Conservation (phyloP, 73 alveolate species). For the Blepharisma stoltei region DNA sequence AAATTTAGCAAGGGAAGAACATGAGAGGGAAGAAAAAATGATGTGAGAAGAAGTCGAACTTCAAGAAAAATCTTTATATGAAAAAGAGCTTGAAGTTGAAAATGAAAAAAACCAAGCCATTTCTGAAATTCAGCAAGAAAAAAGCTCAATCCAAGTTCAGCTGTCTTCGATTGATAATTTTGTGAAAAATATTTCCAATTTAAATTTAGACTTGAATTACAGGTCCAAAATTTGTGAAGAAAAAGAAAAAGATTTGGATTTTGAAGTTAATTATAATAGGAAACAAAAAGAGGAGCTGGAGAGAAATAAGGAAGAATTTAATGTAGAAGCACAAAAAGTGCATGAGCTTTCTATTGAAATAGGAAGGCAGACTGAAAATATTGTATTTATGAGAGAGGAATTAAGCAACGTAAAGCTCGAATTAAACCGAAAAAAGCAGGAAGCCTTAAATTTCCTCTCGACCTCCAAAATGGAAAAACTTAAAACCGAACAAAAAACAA, state of each 20-base stretch:
- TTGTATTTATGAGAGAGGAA: slow-evolving; percentile 7
- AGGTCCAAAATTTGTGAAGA: slow-evolving; percentile 10
- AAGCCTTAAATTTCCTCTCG: background rate
- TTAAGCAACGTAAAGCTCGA: background rate
- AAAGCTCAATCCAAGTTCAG: background rate
- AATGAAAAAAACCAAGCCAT: slow-evolving; percentile 10
- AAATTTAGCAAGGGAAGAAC: background rate
- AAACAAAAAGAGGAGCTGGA: slow-evolving; percentile 12
- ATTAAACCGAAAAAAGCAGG: background rate
- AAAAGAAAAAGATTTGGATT: background rate
- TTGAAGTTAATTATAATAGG: background rate
- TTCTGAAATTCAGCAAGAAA: slow-evolving; percentile 6
- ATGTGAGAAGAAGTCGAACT: slow-evolving; percentile 9
- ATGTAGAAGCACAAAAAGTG: slow-evolving; percentile 13
- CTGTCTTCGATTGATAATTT: background rate
- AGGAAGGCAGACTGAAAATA: background rate
- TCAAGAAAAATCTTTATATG: background rate
- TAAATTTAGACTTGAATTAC: background rate
- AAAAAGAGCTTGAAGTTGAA: slow-evolving; percentile 13
- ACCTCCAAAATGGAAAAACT: too few relatives aligned
- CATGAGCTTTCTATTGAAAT: background rate
- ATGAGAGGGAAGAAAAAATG: slow-evolving; percentile 11
- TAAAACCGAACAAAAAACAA: too few relatives aligned
- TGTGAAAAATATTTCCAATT: background rate
- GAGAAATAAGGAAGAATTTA: background rate